Base-by-base conservation (phyloP, 2,329 filamentous ascomycete species). In the Neonectria ditissima region DNA sequence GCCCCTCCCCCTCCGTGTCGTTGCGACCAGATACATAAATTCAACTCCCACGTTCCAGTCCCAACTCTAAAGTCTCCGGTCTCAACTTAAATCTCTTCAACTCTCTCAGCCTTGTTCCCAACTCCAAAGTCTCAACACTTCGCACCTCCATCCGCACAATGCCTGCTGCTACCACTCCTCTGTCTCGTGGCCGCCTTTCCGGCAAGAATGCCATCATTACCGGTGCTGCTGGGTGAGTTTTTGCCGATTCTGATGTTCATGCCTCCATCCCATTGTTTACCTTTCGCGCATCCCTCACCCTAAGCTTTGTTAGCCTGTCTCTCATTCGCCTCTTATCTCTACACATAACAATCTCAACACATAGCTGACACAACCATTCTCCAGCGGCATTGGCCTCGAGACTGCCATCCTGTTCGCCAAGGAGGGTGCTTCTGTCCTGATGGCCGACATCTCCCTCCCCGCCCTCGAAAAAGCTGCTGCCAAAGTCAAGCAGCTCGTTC, bases 371-470 rank as follows among this genome's bases (percentile, higher is more conserved):
- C 10, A 41, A 41, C 7, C 20, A 8, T 8, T 39, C 8, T 18
- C 22, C 75, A 94, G 94, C 75, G 94, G 94, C 75, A 97, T 97
- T 75, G 94, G 94, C 69, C 91, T 97, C 52, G 94, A 97, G 83
- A 97, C 94, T 2, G 88, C 87, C 59, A 94, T 97, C 71, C 91
- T 97, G 63, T 97, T 97, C 76, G 91, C 90, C 63, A 91, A 91
- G 68, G 94, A 97, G 83, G 94, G 94, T 66, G 94, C 93, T 75
- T 91, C 87, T 66, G 89, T 97, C 60, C 83, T 97, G 69, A 89
- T 97, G 88, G 87, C 91, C 65, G 94, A 97, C 76, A 93, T 97
- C 71, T 95, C 93, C 5, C 87, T 84, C 47, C 88, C 90, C 5
- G 92, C 92, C 1, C 87, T 97, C 41, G 90, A 92, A 63, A 93